Evolutionary conservation across 495 filamentous ascomycete genomes (phyloP), one percentile per base, ranked within the genome.

Genomic region (Trichoderma virens): DNA sequence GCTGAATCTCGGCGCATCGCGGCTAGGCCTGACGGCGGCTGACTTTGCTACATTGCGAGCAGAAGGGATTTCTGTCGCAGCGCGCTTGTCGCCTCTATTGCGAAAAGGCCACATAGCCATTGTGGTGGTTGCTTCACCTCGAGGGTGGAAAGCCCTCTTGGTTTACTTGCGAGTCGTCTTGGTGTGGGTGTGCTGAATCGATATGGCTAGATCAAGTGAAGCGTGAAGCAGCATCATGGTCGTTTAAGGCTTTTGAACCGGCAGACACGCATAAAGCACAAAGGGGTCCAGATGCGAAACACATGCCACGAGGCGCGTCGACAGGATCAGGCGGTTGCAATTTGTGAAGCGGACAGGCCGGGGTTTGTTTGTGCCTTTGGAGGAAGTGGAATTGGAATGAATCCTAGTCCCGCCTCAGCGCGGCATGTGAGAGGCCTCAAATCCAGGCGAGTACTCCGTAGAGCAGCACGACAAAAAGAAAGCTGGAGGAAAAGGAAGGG

Each of bases 61-160:
- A 28, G 72, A 67, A 30, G 75, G 69, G 3, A 72, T 66, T 34
- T 76, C 75, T 65, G 73, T 71, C 34, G 72, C 70, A 43, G 74
- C 69, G 66, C 75, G 76, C 68, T 75, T 79, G 68, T 78, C 75
- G 65, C 79, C 85, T 73, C 81, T 89, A 64, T 88, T 86, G 74
- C 88, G 81, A 74, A 91, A 92, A 38, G 86, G 89, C 89, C 89
- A 92, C 78, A 91, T 78, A 71, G 85, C 84, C 88, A 90, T 91
- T 80, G 79, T 71, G 67, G 25, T 25, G 31, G 11, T 31, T 35
- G 31, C 59, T 61, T 39, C 59, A n/a, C 59, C 59, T 61, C 59
- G 31, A 20, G 31, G 31, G 59, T n/a, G 32, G 28, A 27, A 45
- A 28, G 8, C 27, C 23, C 51, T 25, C 43, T 47, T 23, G 43